Base-by-base conservation (phyloP, 179 eudicot genomes). In the Sideroxylon spinosum region DNA sequence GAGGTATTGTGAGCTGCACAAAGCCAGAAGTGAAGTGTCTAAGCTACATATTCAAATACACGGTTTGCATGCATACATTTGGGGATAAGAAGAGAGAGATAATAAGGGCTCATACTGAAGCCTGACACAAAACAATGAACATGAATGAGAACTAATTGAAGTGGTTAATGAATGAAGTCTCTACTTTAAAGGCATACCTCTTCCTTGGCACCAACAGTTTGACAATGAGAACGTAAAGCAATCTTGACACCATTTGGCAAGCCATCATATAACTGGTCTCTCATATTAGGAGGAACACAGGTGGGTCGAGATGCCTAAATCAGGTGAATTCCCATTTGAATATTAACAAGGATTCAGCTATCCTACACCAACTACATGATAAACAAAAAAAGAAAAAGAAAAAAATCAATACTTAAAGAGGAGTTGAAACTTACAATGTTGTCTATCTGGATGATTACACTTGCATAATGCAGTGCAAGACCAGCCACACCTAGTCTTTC, bases 391-490 rank as follows among this genome's bases (percentile, higher is more conserved):
- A 37, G 5, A 37, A 37, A 37, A 37, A 37, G 5, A 1, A 0
- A 37, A 37, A 37, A 37, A 37, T 37, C 44, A 37, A 37, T 37
- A 37, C 44, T 37, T 37, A 37, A 37, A 37, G 44, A 37, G 44
- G 44, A 37, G 44, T 37, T 75, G 57, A 63, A 66, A 88, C 99
- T 90, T 81, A 95, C 99, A 78, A 95, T 86, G 87, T 87, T 93
- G 83, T 95, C 99, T 60, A 95, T 93, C 82, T 95, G 99, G 85
- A 85, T 90, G 74, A 95, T 84, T 75, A 91, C 67, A 72, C 93
- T 94, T 64, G 99, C 99, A 81, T 95, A 95, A 81, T 95, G 99
- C 78, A 95, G 87, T 76, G 99, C 97, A 79, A 95, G 98, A 81
- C 99, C 99, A 73, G 93, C 91, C 80, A 77, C 80, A 46, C 99